Evolutionary conservation across 1,139 yeast species (phyloP).

Genomic region (Blastobotrys petasosporus): DNA sequence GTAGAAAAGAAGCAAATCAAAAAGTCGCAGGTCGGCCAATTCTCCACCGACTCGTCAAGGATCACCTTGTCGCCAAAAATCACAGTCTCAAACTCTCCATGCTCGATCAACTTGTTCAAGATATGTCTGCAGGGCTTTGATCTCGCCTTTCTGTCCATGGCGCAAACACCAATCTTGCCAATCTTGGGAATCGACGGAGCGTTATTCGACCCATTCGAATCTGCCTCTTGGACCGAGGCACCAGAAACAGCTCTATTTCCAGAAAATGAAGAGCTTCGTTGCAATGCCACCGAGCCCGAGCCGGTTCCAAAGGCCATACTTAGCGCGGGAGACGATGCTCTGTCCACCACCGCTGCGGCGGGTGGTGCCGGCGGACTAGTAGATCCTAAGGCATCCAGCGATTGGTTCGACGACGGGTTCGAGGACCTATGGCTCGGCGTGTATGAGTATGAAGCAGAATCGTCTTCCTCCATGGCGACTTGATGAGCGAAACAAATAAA

Average conservation of each 20-base stretch:
- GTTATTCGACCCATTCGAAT: background rate
- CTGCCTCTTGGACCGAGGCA: background rate
- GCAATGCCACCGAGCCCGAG: too few species aligned
- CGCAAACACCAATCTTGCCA: slow-evolving; percentile 97
- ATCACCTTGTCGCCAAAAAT: slow-evolving; percentile 97
- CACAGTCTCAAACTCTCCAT: slow-evolving; percentile 94
- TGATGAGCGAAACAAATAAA: background rate
- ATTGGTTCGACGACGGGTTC: background rate
- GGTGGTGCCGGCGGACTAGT: too few species aligned
- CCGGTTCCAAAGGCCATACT: too few species aligned
- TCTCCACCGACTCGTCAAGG: slow-evolving; percentile 82
- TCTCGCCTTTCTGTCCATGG: slow-evolving; percentile 95
- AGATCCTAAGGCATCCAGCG: too few species aligned
- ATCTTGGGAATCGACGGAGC: slow-evolving; percentile 48
- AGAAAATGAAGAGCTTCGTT: background rate
- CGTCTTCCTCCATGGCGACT: slow-evolving; percentile 5
- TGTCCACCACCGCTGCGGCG: too few species aligned
- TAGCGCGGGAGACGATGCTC: too few species aligned
- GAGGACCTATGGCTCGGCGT: slow-evolving; percentile 10
- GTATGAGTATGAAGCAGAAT: slow-evolving; percentile 5
- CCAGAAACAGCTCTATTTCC: background rate
- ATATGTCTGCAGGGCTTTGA: slow-evolving; percentile 94
- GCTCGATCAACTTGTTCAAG: slow-evolving; percentile 76
- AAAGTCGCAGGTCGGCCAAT: slow-evolving; percentile 98
- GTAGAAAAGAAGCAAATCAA: slow-evolving; percentile 87